These are phyloP conservation scores for Xylaria arbuscula DNA, from an alignment of 2,329 filamentous ascomycete species.

Conservation along the genomic window DNA sequence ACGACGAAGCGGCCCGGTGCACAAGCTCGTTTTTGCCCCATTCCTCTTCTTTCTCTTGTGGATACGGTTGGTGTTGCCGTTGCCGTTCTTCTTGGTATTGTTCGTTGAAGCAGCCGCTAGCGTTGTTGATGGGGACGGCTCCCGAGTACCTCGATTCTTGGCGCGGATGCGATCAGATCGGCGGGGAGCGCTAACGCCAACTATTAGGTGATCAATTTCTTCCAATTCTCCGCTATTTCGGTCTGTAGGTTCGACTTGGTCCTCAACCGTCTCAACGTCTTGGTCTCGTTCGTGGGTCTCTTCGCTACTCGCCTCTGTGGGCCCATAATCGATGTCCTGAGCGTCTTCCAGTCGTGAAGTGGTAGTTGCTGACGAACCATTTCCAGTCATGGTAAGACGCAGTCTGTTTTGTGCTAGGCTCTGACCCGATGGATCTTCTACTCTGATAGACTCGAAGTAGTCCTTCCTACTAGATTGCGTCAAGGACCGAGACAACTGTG, in stretches of 20 bases:
- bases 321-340: slow-evolving; percentile 35
- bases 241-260: slow-evolving; percentile 1
- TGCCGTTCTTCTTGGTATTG: neutral
- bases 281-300: slow-evolving; percentile 4
- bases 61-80: slow-evolving; percentile 21
- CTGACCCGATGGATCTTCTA: slow-evolving; percentile 14
- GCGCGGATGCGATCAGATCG: slow-evolving; percentile 37
- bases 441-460: slow-evolving; percentile 28
- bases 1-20: slow-evolving; percentile 39
- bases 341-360: slow-evolving; percentile 42
- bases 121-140: slow-evolving; percentile 28
- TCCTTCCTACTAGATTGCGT: slow-evolving; percentile 30
- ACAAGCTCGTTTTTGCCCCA: neutral
- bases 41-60: slow-evolving; percentile 27
- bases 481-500: slow-evolving; percentile 21
- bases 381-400: slow-evolving; percentile 23
- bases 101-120: neutral
- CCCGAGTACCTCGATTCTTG: slow-evolving; percentile 19
- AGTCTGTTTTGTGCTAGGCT: slow-evolving; percentile 36
- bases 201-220: slow-evolving; percentile 18
- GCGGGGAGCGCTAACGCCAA: slow-evolving; percentile 29
- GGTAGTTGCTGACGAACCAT: neutral
- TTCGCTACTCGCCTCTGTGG: slow-evolving; percentile 12
- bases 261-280: slow-evolving; percentile 6
- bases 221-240: slow-evolving; percentile 2